Evolutionary conservation across 2,329 filamentous ascomycete species (phyloP), one percentile per base, ranked within the genome.

Genomic region (Lecanicillium sp.): DNA sequence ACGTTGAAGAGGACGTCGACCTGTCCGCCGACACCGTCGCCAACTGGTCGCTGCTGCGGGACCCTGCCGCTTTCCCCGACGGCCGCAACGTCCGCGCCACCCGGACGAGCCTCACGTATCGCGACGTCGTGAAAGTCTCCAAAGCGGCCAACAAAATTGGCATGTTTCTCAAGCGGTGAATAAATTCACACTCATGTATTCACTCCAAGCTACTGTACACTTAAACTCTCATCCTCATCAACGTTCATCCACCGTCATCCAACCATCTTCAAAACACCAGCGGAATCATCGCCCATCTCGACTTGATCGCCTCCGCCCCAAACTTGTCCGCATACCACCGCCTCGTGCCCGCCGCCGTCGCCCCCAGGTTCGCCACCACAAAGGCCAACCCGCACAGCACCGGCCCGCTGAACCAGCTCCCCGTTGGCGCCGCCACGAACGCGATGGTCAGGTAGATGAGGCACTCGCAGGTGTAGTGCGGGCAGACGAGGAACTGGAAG

Each of bases 391-490:
- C 87, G 48, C 79, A 79, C 29, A 86, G 59, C 36, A 96, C 64
- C 0, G 90, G 91, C 61, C 71, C 78, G 65, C 95, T 96, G 50
- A 88, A 63, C 48, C 77, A 54, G 26, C 71, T 66, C 10, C 82
- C 85, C 7, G 68, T 58, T 0, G 90, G 90, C 1, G 90, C 89
- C 24, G 84, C 82, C 32, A 86, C 64, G 38, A 93, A 67, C 3
- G 88, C 78, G 54, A 98, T 68, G n/a, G 84, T 77, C 17, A 90
- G 61, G 63, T 98, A 97, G 50, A 96, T 80, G 33, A 86, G 62
- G 61, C 87, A 90, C 68, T 97, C 93, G 59, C 85, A 88, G 3
- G 86, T 86, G 66, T 97, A 98, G 67, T 98, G 93, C 15, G 93
- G 90, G 57, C 87, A 94, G 32, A 96, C 68, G 19, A 94, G 66